phyloP scores from a whole-genome alignment of 192 early-diverging fungal species.

The Polychytrium aggregatum region DNA sequence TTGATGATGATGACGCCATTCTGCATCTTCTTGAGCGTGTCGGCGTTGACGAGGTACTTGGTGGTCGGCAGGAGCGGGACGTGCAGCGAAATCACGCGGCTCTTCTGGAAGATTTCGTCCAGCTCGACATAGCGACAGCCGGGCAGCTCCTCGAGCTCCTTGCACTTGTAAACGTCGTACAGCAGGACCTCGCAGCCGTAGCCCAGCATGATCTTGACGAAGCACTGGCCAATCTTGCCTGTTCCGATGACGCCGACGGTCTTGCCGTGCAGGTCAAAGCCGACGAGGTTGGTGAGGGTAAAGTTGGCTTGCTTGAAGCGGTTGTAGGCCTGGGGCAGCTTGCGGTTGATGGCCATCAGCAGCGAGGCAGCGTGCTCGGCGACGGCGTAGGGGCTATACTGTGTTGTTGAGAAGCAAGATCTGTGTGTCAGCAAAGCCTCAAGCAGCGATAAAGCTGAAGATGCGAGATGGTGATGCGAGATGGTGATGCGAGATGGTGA shows the following conservation, averaged over 20 bases:
- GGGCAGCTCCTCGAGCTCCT: constrained; percentile 16
- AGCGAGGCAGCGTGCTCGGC: constrained; percentile 35
- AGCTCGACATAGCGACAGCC: constrained; percentile 21
- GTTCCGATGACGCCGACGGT: constrained; percentile 22
- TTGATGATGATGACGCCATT: constrained; percentile 33
- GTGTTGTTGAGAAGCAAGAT: too few species aligned
- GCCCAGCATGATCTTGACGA: constrained; percentile 32
- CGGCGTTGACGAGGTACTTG: constrained; percentile 27
- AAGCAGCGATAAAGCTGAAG: too few species aligned
- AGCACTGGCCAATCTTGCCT: constrained; percentile 35
- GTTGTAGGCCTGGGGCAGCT: constrained; percentile 20
- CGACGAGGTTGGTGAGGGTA: constrained; percentile 26
- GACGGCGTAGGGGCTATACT: constrained; percentile 36
- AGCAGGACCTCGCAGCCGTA: constrained; percentile 34
- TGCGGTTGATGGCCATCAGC: constrained; percentile 28
- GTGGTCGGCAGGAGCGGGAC: constrained; percentile 28
- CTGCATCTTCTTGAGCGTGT: constrained; percentile 27
- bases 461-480: too few species aligned
- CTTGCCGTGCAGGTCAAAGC: constrained; percentile 38
- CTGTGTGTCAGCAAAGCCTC: too few species aligned
- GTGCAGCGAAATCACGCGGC: constrained; percentile 33
- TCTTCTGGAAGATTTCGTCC: constrained; percentile 21
- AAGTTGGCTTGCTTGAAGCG: constrained; percentile 25
- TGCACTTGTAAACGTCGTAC: constrained; percentile 29
- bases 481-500: too few species aligned